These are phyloP conservation scores for Beauveria asiatica DNA, from an alignment of 2,329 filamentous ascomycete genomes.

Conservation along the genomic window DNA sequence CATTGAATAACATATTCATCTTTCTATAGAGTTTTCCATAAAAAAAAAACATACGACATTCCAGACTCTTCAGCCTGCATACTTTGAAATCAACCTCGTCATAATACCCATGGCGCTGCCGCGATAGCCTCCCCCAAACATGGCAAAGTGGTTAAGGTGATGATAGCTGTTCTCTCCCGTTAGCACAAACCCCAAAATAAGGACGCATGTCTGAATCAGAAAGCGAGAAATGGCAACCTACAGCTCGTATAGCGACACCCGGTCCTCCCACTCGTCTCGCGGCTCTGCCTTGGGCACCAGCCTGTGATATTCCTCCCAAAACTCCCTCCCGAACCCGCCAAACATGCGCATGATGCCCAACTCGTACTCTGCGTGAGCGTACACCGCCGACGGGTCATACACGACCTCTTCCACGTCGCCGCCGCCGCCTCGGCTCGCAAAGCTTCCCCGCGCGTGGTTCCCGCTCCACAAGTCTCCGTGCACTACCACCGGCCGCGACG, in stretches of 20 bases:
- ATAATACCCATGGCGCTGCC: constrained; percentile 72
- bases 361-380: constrained; percentile 84
- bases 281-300: constrained; percentile 75
- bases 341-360: constrained; percentile 96
- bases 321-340: constrained; percentile 67
- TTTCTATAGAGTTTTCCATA: not conserved
- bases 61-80: constrained; percentile 31
- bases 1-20: not conserved
- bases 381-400: constrained; percentile 73
- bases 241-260: constrained; percentile 73
- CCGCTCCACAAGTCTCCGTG: constrained; percentile 95
- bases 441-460: constrained; percentile 61
- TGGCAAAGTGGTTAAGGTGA: constrained; percentile 77
- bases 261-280: constrained; percentile 73
- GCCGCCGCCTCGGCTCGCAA: constrained; percentile 42
- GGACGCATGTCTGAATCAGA: too few species aligned
- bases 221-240: constrained; percentile 35
- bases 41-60: not conserved
- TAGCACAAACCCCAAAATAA: constrained; percentile 7
- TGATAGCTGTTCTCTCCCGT: constrained; percentile 55
- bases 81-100: constrained; percentile 63
- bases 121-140: constrained; percentile 76
- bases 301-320: constrained; percentile 69
- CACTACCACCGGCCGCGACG: constrained; percentile 58
- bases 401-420: constrained; percentile 62